Evolutionary conservation across 139 green algal genomes (phyloP), one percentile per base, ranked within the genome.

Genomic region (Chlamydomonas eustigma): DNA sequence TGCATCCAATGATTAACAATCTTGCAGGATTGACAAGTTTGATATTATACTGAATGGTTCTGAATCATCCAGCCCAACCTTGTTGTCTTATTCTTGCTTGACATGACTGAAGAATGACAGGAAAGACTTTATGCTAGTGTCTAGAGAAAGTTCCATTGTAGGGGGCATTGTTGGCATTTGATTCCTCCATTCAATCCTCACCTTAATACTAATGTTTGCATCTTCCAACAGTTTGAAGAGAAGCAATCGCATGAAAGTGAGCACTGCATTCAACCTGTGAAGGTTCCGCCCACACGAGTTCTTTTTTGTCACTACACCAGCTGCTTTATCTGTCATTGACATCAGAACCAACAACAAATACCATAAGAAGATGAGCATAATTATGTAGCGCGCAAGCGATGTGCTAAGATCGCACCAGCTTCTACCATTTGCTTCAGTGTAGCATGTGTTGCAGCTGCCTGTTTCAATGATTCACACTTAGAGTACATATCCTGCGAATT

Each of bases 261-360:
- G 64, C 5, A 84, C 81, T 44, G 63, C 51, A 35, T 71, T 78
- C 5, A 89, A 65, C 6, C 84, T 75, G 67, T 89, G 84, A n/a
- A 89, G 79, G 79, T 89, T 89, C 36, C 84, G 78, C 18, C 78
- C 79, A 44, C 81, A 82, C 67, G 78, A 85, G 50, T 79, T 73
- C 73, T 89, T 87, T 5, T 39, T 8, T 1, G 76, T 86, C 1
- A 63, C 39, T 0, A 25, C 34, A 28, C 75, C 75, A 1, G 76
- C 76, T 39, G 8, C 50, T 24, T 78, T 76, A 63, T 83, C 76
- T 22, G 68, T 51, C 22, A 18, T 18, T n/a, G n/a, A n/a, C n/a
- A n/a, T n/a, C n/a, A n/a, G n/a, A n/a, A n/a, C n/a, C n/a, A n/a
- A n/a, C n/a, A n/a, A n/a, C n/a, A n/a, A n/a, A n/a, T n/a, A n/a